These are phyloP conservation scores for Medakamo hakoo DNA, from an alignment of 139 green algal species.

Conservation along the genomic window DNA sequence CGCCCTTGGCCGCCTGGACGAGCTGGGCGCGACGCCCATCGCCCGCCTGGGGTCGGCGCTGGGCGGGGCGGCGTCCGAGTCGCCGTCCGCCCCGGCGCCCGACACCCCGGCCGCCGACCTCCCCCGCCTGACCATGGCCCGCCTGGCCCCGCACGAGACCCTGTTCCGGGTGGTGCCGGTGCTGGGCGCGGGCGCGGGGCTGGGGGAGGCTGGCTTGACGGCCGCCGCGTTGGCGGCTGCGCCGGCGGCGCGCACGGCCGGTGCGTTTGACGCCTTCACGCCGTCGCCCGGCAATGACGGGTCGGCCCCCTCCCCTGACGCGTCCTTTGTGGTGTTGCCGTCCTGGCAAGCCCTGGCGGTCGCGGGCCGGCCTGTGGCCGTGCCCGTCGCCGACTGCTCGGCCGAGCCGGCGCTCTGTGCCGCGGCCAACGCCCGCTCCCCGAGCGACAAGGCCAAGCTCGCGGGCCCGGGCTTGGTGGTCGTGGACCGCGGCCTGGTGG, in stretches of 20 bases:
- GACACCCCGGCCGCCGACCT: not conserved
- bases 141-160: not conserved
- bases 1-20: slow-evolving; percentile 25
- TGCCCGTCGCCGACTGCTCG: slow-evolving; percentile 36
- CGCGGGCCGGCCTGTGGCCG: slow-evolving; percentile 30
- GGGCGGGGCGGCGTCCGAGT: not conserved
- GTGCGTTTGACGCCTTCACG: slow-evolving; percentile 43
- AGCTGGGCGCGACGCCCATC: not conserved
- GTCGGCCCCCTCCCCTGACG: not conserved
- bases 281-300: not conserved
- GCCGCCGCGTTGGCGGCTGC: slow-evolving; percentile 18
- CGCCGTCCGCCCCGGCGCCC: not conserved
- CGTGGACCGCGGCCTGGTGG: slow-evolving; percentile 15
- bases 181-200: not conserved
- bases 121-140: not conserved
- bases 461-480: slow-evolving; percentile 47
- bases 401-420: slow-evolving; percentile 16
- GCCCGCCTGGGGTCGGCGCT: not conserved
- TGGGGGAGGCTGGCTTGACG: not conserved
- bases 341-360: slow-evolving; percentile 47
- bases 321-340: slow-evolving; percentile 31
- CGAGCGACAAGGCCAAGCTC: slow-evolving; percentile 33
- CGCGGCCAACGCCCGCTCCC: slow-evolving; percentile 14
- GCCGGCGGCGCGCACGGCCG: slow-evolving; percentile 26
- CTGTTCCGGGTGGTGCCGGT: not conserved